Evolutionary conservation across 2,329 filamentous ascomycete species (phyloP).

Genomic region (Coniochaeta hoffmannii): DNA sequence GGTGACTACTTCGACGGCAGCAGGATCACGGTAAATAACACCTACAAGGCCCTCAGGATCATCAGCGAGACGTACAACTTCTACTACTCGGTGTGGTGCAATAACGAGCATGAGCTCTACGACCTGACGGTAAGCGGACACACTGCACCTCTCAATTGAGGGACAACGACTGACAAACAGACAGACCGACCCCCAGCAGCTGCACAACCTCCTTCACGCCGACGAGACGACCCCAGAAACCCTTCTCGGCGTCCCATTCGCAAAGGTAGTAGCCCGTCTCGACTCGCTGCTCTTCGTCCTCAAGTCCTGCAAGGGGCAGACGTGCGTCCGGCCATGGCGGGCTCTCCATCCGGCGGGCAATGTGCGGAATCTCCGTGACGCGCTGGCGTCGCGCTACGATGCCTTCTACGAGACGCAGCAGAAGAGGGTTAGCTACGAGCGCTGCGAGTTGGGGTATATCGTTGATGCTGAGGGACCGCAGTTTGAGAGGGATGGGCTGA

Average conservation of each 20-base stretch:
- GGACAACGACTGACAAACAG: background rate
- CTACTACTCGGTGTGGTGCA: slow-evolving; percentile 60
- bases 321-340: slow-evolving; percentile 49
- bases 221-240: slow-evolving; percentile 9
- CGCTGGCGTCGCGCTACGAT: slow-evolving; percentile 40
- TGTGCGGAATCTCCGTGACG: slow-evolving; percentile 43
- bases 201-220: slow-evolving; percentile 32
- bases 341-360: slow-evolving; percentile 45
- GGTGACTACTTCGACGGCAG: slow-evolving; percentile 19
- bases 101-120: slow-evolving; percentile 55
- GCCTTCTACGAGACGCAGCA: slow-evolving; percentile 42
- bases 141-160: too few species aligned
- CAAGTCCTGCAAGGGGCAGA: slow-evolving; percentile 49
- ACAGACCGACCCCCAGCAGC: slow-evolving; percentile 44
- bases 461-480: slow-evolving; percentile 42
- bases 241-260: slow-evolving; percentile 25
- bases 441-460: slow-evolving; percentile 50
- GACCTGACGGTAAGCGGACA: slow-evolving; percentile 32
- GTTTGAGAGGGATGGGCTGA: slow-evolving; percentile 25
- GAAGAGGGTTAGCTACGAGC: slow-evolving; percentile 41
- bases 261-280: slow-evolving; percentile 39
- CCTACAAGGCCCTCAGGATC: slow-evolving; percentile 48
- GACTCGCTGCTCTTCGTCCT: slow-evolving; percentile 52
- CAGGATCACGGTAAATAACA: slow-evolving; percentile 16
- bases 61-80: slow-evolving; percentile 44